Percentiles rank a stretch among this genome's conserved stretches.
phyloP scores from a whole-genome alignment of 768 basidiomycete species.

The Boletellus ananas region DNA sequence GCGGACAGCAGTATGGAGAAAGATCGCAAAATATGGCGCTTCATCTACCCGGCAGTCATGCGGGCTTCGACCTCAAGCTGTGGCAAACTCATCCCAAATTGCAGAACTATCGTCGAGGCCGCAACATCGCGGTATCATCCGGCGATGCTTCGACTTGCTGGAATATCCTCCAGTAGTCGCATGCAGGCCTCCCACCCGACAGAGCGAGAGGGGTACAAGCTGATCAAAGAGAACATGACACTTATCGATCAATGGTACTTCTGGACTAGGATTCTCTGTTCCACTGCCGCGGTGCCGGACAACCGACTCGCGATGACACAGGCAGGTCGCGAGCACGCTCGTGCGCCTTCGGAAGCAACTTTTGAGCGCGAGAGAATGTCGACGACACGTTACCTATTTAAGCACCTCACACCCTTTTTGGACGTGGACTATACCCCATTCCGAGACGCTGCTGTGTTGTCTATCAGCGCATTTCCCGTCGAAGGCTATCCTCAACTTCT shows the following conservation, averaged over 20 bases:
- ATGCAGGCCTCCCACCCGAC: slow-evolving; percentile 37
- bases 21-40: slow-evolving; percentile 73
- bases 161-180: slow-evolving; percentile 53
- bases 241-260: slow-evolving; percentile 76
- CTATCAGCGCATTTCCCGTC: slow-evolving; percentile 83
- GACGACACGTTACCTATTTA: slow-evolving; percentile 80
- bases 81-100: slow-evolving; percentile 41
- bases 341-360: slow-evolving; percentile 66
- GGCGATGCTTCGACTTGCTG: slow-evolving; percentile 68
- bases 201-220: slow-evolving; percentile 52
- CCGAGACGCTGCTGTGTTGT: slow-evolving; percentile 81
- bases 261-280: slow-evolving; percentile 83
- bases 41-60: slow-evolving; percentile 64
- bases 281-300: slow-evolving; percentile 70
- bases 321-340: slow-evolving; percentile 59
- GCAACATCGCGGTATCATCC: slow-evolving; percentile 70
- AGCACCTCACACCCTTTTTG: slow-evolving; percentile 82
- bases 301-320: slow-evolving; percentile 51
- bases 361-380: slow-evolving; percentile 79
- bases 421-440: slow-evolving; percentile 82
- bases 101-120: slow-evolving; percentile 66
- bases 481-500: slow-evolving; percentile 74
- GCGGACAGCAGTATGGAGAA: slow-evolving; percentile 66
- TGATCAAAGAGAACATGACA: slow-evolving; percentile 53
- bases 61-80: slow-evolving; percentile 50